Evolutionary conservation across 176 grass and related monocot species (phyloP).

Genomic region (Aegilops speltoides): DNA sequence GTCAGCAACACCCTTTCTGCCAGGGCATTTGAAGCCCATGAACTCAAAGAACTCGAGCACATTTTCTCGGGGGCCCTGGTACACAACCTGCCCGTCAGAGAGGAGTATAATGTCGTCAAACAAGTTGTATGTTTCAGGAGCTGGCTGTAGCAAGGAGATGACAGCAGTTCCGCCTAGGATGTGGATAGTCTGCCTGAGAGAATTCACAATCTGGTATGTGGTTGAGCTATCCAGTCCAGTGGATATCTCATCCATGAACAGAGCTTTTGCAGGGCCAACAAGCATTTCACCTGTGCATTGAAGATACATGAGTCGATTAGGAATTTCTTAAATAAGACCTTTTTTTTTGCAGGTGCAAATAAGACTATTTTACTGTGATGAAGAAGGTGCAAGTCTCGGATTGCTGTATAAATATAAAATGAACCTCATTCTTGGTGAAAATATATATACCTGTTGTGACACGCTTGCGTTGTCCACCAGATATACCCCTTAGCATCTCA

Average conservation of each 20-base stretch:
- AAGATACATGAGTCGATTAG: neutral
- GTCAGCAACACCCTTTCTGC: slow-evolving; percentile 88
- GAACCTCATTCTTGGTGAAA: slow-evolving; percentile 13
- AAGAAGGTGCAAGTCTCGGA: neutral
- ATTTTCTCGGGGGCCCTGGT: slow-evolving; percentile 80
- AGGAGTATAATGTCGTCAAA: slow-evolving; percentile 95
- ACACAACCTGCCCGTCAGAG: slow-evolving; percentile 83
- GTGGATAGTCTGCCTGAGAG: slow-evolving; percentile 72
- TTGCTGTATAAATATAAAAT: neutral
- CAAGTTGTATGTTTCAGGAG: slow-evolving; percentile 90
- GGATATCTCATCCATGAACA: slow-evolving; percentile 99
- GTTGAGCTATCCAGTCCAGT: slow-evolving; percentile 95
- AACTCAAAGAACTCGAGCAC: slow-evolving; percentile 85
- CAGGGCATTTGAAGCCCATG: slow-evolving; percentile 84
- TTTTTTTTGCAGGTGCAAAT: neutral
- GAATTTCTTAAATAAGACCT: slow-evolving; percentile 18
- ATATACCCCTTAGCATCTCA: slow-evolving; percentile 91
- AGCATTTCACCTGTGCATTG: slow-evolving; percentile 82
- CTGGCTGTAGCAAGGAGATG: slow-evolving; percentile 91
- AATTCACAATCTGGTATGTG: slow-evolving; percentile 91
- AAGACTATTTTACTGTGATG: neutral
- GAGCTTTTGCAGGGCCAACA: slow-evolving; percentile 87
- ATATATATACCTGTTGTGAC: slow-evolving; percentile 80
- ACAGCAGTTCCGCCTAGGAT: slow-evolving; percentile 79
- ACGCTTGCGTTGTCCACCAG: slow-evolving; percentile 91